A percentile compares a stretch with the other conserved stretches of the same genome.
Evolutionary conservation across 208 protist species (phyloP).

Genomic region (Paratrypanosoma confusum): DNA sequence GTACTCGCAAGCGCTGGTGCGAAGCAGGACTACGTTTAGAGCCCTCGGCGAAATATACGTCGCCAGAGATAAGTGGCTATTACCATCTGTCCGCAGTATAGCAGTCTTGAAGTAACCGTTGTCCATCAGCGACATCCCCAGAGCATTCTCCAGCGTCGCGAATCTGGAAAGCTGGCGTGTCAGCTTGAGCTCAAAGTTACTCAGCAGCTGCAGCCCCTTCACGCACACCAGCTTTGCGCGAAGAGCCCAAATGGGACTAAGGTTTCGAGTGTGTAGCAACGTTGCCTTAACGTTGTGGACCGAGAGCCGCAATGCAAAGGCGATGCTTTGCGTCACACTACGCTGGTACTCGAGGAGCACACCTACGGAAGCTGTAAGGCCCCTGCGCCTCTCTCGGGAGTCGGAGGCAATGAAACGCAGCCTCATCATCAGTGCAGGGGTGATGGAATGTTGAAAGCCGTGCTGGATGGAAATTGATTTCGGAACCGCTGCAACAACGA

Average conservation of each 20-base stretch:
- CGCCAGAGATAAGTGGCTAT: not conserved
- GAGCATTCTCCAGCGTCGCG: constrained; percentile 44
- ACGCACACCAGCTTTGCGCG: constrained; percentile 32
- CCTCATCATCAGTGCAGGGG: constrained; percentile 17
- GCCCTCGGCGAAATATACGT: too few relatives aligned
- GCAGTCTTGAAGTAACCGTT: constrained; percentile 40
- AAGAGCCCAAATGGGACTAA: constrained; percentile 55
- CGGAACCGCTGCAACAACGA: constrained; percentile 30
- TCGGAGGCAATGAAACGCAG: too few relatives aligned
- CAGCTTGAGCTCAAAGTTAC: constrained; percentile 45
- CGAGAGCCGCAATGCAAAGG: constrained; percentile 19
- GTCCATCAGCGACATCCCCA: constrained; percentile 41
- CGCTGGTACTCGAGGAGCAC: constrained; percentile 19
- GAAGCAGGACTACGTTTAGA: constrained; percentile 12
- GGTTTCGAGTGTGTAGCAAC: constrained; percentile 18
- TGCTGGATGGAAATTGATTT: constrained; percentile 30
- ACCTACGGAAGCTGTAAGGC: too few relatives aligned
- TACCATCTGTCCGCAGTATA: constrained; percentile 9
- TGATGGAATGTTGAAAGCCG: constrained; percentile 46
- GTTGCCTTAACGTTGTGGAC: constrained; percentile 32
- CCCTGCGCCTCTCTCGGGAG: too few relatives aligned
- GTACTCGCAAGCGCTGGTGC: not conserved
- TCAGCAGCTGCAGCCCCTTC: constrained; percentile 23
- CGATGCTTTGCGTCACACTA: constrained; percentile 27
- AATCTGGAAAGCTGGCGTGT: constrained; percentile 39